Percentiles rank a stretch among this genome's conserved stretches.
These are phyloP conservation scores for Malus hybrid DNA, from an alignment of 331 rosid species.

Conservation along the genomic window DNA sequence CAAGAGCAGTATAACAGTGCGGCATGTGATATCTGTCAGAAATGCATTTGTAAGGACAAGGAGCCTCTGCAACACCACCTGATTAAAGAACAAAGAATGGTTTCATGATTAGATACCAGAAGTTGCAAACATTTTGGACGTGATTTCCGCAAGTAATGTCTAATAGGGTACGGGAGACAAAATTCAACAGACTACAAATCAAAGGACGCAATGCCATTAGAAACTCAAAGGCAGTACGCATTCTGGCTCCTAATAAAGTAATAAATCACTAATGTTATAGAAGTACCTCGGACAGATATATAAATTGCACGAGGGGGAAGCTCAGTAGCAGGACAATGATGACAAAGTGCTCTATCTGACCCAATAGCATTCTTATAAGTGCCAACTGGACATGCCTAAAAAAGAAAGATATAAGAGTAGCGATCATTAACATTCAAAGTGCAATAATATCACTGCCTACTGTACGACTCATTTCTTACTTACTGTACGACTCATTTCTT, in stretches of 20 bases:
- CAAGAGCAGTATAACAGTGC: constrained; percentile 87
- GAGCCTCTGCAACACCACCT: constrained; percentile 85
- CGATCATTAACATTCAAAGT: not conserved
- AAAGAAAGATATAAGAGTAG: too few species aligned
- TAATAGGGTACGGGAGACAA: constrained; percentile 8
- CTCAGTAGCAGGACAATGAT: constrained; percentile 56
- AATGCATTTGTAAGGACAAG: constrained; percentile 89
- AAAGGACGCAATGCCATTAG: not conserved
- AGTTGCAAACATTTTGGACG: not conserved
- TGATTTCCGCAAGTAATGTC: not conserved
- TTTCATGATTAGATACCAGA: constrained; percentile 7
- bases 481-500: too few species aligned
- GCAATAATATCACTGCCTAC: not conserved
- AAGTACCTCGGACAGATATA: constrained; percentile 73
- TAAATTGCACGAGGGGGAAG: constrained; percentile 88
- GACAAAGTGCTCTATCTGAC: constrained; percentile 79
- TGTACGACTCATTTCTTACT: not conserved
- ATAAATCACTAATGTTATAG: not conserved
- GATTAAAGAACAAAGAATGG: constrained; percentile 12
- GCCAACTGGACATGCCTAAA: constrained; percentile 93
- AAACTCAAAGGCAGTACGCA: not conserved
- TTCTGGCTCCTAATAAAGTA: constrained; percentile 3
- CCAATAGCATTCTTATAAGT: constrained; percentile 87
- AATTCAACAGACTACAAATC: not conserved
- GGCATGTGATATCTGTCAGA: constrained; percentile 99